phyloP scores from a whole-genome alignment of 2,329 filamentous ascomycete genomes.

The Didymella sp. region DNA sequence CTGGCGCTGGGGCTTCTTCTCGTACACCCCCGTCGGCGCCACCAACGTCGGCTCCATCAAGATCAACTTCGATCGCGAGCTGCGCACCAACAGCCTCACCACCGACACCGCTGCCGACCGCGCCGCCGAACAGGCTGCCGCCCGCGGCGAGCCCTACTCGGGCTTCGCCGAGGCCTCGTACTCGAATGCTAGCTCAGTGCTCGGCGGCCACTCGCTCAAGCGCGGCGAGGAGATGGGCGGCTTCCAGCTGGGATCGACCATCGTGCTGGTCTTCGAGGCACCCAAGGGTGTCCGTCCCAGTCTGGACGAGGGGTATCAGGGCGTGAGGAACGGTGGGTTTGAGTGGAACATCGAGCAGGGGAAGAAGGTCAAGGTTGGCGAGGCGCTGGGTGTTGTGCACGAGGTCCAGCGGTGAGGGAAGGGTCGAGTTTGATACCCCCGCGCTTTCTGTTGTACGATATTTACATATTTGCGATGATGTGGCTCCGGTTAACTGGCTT shows the following conservation, averaged over 20 bases:
- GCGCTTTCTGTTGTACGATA: not conserved
- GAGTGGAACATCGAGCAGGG: conserved; percentile 87
- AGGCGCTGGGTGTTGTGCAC: conserved; percentile 79
- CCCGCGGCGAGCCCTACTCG: conserved; percentile 80
- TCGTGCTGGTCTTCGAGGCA: conserved; percentile 96
- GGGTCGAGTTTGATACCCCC: not conserved
- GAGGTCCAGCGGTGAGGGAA: conserved; percentile 30
- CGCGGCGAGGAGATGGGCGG: conserved; percentile 97
- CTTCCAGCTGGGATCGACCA: conserved; percentile 92
- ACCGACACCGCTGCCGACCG: conserved; percentile 92
- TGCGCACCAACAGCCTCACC: conserved; percentile 88
- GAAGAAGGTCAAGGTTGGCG: conserved; percentile 85
- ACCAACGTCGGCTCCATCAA: conserved; percentile 98
- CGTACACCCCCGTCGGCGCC: conserved; percentile 91
- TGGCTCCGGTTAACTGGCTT: no score
- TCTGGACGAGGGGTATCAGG: conserved; percentile 64
- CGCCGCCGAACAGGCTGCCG: conserved; percentile 79
- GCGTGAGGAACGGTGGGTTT: conserved; percentile 72
- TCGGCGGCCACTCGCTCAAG: conserved; percentile 82
- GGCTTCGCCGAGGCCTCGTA: conserved; percentile 95
- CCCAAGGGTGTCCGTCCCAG: conserved; percentile 67
- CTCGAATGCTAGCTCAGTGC: conserved; percentile 73
- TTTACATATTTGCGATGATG: not conserved
- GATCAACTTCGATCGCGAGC: conserved; percentile 94
- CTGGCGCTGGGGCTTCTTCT: conserved; percentile 98